Evolutionary conservation across 2,329 filamentous ascomycete species (phyloP), one percentile per base, ranked within the genome.

Genomic region (Fusarium solani-melongenae): DNA sequence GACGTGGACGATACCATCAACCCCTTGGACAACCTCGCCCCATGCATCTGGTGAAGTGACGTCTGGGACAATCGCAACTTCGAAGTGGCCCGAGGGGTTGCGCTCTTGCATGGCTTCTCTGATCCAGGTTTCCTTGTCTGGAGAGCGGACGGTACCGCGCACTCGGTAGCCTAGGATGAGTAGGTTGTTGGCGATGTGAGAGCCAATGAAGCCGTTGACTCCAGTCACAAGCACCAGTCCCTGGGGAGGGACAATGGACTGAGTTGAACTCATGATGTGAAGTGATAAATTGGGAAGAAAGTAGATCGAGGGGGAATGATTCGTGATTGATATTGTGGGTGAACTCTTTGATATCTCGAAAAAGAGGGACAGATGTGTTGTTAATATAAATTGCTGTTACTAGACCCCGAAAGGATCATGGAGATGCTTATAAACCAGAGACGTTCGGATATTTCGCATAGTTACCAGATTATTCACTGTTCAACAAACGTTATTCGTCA

Each of bases 121-220:
- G 56, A 59, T 41, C 56, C 56, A 59, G 11, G 2, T 7, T 29
- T 17, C 56, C 7, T 59, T 59, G 24, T 22, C 22, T 20, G 34
- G 2, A 1, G 36, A 41, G 17, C 56, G 56, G 5, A 41, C 36
- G 12, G 56, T 59, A 4, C 56, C 56, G 14, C 56, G 56, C 1
- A 59, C 56, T 9, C 7, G 56, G 12, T 59, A 59, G 56, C 56
- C 36, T 0, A 39, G 36, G 2, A 2, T 3, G 1, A 59, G 56
- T 1, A 59, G 56, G 24, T 29, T 29, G 4, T 31, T 41, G 17
- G 36, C 56, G 17, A 59, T 59, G 24, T 59, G 56, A 12, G 56
- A 59, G 3, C 56, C 56, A 5, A 59, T 59, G 34, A 59, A 59
- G 20, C 56, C 56, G 22, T 59, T 59, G 56, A 59, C 56, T n/a